Percentiles rank a stretch among this genome's conserved stretches.
Conservation (phyloP, 352 stramenopile species). For the Thalassiosira mediterranea region DNA sequence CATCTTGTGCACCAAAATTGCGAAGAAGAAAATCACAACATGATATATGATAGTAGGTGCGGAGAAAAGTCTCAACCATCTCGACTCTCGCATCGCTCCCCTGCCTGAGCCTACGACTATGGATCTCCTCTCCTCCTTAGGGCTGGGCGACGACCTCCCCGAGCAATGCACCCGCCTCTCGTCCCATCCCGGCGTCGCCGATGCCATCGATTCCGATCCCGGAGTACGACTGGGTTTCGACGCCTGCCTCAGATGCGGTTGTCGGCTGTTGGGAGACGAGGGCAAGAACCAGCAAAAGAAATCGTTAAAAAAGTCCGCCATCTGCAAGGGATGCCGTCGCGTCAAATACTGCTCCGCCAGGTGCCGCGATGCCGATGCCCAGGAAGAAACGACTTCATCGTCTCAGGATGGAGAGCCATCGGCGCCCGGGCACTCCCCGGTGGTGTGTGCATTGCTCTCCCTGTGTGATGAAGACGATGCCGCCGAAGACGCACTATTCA, state of each 20-base stretch:
- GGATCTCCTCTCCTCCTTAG: conserved; percentile 73
- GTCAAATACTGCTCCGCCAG: conserved; percentile 50
- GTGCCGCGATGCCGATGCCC: conserved; percentile 34
- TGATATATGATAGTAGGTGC: no score
- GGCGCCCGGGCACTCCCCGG: conserved; percentile 66
- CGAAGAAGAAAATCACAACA: no score
- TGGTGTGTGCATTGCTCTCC: conserved; percentile 72
- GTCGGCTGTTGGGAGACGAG: conserved; percentile 1
- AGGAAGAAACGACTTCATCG: neutral
- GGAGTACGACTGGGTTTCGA: conserved; percentile 46
- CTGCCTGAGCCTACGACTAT: conserved; percentile 33
- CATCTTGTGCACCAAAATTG: no score
- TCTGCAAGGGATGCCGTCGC: conserved; percentile 44
- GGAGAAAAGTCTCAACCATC: no score
- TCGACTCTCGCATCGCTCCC: no score
- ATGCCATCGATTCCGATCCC: conserved; percentile 11
- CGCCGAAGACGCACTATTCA: conserved; percentile 46
- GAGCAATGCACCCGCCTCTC: conserved; percentile 70
- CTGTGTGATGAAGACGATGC: conserved; percentile 76
- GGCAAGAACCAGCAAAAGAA: conserved; percentile 7
- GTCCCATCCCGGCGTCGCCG: conserved; percentile 39
- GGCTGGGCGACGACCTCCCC: conserved; percentile 64
- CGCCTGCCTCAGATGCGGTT: conserved; percentile 38
- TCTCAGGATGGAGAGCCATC: conserved; percentile 35
- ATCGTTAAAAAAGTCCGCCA: neutral